Evolutionary conservation across 2,329 filamentous ascomycete species (phyloP).

Genomic region (Aspergillus aculeatinus): DNA sequence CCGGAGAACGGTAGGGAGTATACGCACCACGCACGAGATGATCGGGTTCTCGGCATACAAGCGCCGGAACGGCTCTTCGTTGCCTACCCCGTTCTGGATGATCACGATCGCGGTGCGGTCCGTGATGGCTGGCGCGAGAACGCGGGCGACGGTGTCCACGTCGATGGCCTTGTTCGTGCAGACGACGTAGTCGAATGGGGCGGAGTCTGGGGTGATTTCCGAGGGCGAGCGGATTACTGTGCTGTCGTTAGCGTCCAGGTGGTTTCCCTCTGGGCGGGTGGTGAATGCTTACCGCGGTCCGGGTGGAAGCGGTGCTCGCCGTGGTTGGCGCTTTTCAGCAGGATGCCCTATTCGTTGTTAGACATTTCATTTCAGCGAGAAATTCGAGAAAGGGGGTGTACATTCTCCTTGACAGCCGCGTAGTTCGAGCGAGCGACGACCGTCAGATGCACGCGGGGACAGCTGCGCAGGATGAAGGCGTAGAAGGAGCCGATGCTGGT

Average conservation of each 20-base stretch:
- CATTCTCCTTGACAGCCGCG: slow-evolving; percentile 42
- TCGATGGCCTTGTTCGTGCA: slow-evolving; percentile 45
- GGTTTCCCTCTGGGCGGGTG: no score
- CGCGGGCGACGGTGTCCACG: slow-evolving; percentile 40
- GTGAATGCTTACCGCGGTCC: slow-evolving; percentile 32
- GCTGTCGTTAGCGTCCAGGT: neutral
- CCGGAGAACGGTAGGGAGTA: neutral
- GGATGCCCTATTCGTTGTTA: slow-evolving; percentile 37
- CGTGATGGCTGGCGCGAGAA: slow-evolving; percentile 38
- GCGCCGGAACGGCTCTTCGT: slow-evolving; percentile 41
- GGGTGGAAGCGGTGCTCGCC: slow-evolving; percentile 37
- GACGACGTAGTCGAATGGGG: slow-evolving; percentile 38
- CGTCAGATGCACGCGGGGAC: slow-evolving; percentile 40
- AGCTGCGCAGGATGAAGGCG: slow-evolving; percentile 53
- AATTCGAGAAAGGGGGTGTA: slow-evolving; percentile 15
- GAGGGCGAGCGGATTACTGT: slow-evolving; percentile 42
- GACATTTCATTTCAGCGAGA: neutral
- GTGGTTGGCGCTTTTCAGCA: slow-evolving; percentile 44
- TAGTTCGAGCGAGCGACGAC: slow-evolving; percentile 50
- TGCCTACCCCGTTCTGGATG: slow-evolving; percentile 45
- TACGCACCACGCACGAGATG: slow-evolving; percentile 45
- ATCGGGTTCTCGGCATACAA: slow-evolving; percentile 34
- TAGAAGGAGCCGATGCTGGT: slow-evolving; percentile 60
- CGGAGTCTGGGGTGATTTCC: slow-evolving; percentile 23
- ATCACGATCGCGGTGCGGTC: slow-evolving; percentile 39